Evolutionary conservation across 2,329 filamentous ascomycete species (phyloP), one percentile per base, ranked within the genome.

Genomic region (Ophiostoma perfectum): DNA sequence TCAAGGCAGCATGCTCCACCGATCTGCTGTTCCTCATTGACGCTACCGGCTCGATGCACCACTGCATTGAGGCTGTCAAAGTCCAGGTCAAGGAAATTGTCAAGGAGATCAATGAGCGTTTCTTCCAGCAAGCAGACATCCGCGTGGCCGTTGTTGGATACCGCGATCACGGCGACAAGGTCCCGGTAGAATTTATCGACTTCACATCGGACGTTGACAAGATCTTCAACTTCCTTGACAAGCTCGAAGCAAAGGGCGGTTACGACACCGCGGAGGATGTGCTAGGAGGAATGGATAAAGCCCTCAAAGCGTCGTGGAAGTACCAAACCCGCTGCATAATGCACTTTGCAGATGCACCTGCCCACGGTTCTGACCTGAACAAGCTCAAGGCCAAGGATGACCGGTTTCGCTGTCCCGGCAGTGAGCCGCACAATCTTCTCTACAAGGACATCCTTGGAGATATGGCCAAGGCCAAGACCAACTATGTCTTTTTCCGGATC

Each of bases 1-100:
- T 79, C 71, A 76, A 75, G 67, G 63, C 68, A 2, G 73, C 74
- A 2, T 78, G 75, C 68, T 75, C 77, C 0, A 78, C 76, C 3
- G 78, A 79, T 64, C 38, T 79, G 45, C 66, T 79, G 0, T 80
- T 80, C 64, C 73, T 79, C 39, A 76, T 79, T 8, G 78, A 80
- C 68, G 77, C 76, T 0, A 79, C 78, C 0, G 68, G 68, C 0
- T 79, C 78, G 0, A 79, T 79, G 78, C 6, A 16, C 0, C 44
- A 66, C 0, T 75, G 76, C 65, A 77, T 79, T 16, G 68, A 74
- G 0, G 75, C 76, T 0, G 77, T 77, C 8, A 79, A 78, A 63
- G 66, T 73, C 1, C 77, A 79, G 65, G 74, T 79, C 62, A 74
- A 70, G 68, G 73, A 66, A 64, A 79, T 79, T 45, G 72, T 79